These are phyloP conservation scores for Cystoisospora suis DNA, from an alignment of 169 alveolate genomes.

Conservation along the genomic window DNA sequence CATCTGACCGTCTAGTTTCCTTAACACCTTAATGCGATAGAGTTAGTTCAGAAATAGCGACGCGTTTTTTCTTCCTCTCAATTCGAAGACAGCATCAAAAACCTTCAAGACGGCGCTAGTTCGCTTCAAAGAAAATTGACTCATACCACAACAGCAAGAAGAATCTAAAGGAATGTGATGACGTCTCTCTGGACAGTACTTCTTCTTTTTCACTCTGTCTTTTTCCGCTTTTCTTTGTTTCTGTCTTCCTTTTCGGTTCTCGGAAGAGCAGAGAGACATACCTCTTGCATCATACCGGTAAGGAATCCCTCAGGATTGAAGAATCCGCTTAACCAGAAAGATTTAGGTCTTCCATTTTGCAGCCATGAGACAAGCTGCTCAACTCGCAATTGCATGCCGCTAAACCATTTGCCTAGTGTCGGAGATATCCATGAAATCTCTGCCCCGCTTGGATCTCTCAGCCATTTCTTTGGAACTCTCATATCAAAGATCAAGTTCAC, in stretches of 20 bases:
- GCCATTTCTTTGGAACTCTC: slow-evolving; percentile 92
- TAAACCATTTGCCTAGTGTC: slow-evolving; percentile 94
- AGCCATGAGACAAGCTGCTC: slow-evolving; percentile 92
- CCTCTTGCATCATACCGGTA: slow-evolving; percentile 95
- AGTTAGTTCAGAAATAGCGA: no score
- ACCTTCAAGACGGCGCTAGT: no score
- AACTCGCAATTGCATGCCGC: slow-evolving; percentile 91
- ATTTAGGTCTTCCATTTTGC: slow-evolving; percentile 87
- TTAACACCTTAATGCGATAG: no score
- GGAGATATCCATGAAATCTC: slow-evolving; percentile 96
- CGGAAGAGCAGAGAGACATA: neutral
- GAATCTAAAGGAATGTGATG: no score
- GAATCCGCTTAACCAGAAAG: slow-evolving; percentile 94
- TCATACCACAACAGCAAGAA: no score
- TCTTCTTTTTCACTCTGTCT: no score
- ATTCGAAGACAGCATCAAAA: no score
- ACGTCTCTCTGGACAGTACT: no score
- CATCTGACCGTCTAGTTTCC: no score
- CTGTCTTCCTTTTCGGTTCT: neutral
- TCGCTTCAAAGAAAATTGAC: no score
- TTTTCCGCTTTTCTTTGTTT: neutral
- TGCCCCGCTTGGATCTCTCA: slow-evolving; percentile 95
- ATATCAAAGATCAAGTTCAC: slow-evolving; percentile 86
- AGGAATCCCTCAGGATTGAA: slow-evolving; percentile 92
- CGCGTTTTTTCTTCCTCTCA: no score